phyloP scores from a whole-genome alignment of 2,329 filamentous ascomycete species.

The Neofusicoccum kwambonambiense region DNA sequence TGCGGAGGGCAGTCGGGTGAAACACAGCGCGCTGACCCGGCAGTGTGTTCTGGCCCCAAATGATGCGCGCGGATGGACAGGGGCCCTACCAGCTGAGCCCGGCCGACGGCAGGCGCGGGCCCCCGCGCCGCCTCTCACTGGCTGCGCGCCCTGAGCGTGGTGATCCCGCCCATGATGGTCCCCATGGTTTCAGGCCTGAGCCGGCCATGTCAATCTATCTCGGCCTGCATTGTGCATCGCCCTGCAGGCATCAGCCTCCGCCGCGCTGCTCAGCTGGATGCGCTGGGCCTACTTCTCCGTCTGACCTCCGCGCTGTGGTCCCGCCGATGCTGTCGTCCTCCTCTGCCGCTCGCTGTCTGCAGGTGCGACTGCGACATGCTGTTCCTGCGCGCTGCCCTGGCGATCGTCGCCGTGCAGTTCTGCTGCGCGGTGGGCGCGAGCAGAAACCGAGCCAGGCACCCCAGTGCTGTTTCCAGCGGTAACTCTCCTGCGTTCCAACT shows the following conservation, averaged over 20 bases:
- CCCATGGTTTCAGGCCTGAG: not conserved
- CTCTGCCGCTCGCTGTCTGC: not conserved
- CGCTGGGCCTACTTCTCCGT: not conserved
- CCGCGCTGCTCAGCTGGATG: not conserved
- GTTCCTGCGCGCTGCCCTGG: not conserved
- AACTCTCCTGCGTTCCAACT: not conserved
- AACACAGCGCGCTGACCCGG: not conserved
- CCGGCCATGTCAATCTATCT: not conserved
- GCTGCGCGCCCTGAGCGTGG: not conserved
- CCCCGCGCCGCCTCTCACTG: not conserved
- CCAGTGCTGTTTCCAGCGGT: not conserved
- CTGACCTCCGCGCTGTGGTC: not conserved
- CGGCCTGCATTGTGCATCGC: not conserved
- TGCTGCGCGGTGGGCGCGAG: not conserved
- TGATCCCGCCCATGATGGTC: not conserved
- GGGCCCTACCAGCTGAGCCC: not conserved
- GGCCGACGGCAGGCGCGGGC: not conserved
- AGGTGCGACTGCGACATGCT: conserved; percentile 2
- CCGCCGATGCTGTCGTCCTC: not conserved
- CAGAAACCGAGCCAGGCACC: conserved; percentile 1
- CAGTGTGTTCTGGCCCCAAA: not conserved
- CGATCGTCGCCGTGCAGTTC: not conserved
- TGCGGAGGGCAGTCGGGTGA: not conserved
- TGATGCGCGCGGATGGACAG: conserved; percentile 7
- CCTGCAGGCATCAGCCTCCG: not conserved